Conservation (phyloP, 1,284 basidiomycete genomes). For the Tylopilus sp. region DNA sequence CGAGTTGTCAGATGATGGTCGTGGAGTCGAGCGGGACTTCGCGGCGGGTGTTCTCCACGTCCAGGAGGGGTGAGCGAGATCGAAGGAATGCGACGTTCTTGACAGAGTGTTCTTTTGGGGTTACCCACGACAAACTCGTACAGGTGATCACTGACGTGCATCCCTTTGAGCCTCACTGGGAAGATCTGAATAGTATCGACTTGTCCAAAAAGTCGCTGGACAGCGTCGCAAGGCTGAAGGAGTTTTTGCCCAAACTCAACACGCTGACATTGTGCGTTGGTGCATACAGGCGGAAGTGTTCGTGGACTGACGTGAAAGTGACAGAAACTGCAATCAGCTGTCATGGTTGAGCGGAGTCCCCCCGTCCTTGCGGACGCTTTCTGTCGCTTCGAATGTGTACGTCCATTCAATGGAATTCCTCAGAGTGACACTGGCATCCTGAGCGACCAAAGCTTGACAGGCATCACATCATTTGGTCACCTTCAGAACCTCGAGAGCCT, state of each 20-base stretch:
- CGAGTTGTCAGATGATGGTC: constrained; percentile 31
- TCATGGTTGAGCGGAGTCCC: constrained; percentile 89
- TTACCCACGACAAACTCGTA: constrained; percentile 87
- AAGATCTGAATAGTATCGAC: constrained; percentile 73
- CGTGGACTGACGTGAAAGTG: constrained; percentile 21
- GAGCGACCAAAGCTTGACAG: constrained; percentile 58
- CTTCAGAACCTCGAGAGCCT: constrained; percentile 82
- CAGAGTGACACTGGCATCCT: constrained; percentile 16
- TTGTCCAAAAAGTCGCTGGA: constrained; percentile 79
- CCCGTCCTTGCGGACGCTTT: constrained; percentile 71
- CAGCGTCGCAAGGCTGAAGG: constrained; percentile 88
- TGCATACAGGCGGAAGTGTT: neutral
- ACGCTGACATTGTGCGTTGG: constrained; percentile 71
- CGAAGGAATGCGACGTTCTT: constrained; percentile 76
- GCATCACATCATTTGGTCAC: constrained; percentile 87
- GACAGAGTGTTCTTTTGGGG: constrained; percentile 91
- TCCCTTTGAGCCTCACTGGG: constrained; percentile 95
- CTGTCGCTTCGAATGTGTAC: constrained; percentile 75
- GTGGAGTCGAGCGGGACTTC: constrained; percentile 31
- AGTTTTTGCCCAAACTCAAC: constrained; percentile 87
- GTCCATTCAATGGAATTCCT: constrained; percentile 24
- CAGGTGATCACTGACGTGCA: constrained; percentile 93
- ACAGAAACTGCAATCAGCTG: constrained; percentile 77
- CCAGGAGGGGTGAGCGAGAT: constrained; percentile 37
- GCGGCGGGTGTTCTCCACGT: constrained; percentile 46